Evolutionary conservation across 805 yeast species (phyloP).

Genomic region (Vanderwaltozyma tropicalis): DNA sequence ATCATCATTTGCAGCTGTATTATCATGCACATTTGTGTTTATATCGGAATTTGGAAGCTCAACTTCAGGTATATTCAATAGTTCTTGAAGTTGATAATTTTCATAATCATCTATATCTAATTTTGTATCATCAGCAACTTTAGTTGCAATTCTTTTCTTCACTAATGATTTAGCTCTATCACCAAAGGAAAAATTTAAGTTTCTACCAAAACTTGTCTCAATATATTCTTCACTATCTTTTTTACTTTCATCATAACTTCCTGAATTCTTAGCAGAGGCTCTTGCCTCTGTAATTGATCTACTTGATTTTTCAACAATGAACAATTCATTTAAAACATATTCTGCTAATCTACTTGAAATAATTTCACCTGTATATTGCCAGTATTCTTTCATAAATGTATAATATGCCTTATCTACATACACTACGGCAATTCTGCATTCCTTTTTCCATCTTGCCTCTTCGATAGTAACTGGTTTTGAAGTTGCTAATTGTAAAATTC

Average conservation of each 20-base stretch:
- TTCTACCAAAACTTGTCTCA: slow-evolving; percentile 87
- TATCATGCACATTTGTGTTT: background rate
- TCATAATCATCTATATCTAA: slow-evolving; percentile 14
- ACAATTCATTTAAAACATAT: slow-evolving; percentile 57
- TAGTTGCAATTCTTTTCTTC: slow-evolving; percentile 63
- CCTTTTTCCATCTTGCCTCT: slow-evolving; percentile 50
- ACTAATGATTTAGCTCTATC: slow-evolving; percentile 67
- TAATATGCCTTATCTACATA: slow-evolving; percentile 55
- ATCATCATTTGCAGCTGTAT: background rate
- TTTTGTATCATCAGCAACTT: slow-evolving; percentile 35
- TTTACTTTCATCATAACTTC: slow-evolving; percentile 13
- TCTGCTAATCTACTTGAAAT: slow-evolving; percentile 84
- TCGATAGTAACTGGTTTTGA: slow-evolving; percentile 51
- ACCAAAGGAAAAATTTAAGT: slow-evolving; percentile 67
- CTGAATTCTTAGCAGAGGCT: background rate
- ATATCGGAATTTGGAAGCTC: background rate
- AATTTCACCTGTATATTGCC: slow-evolving; percentile 99
- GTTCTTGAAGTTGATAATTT: slow-evolving; percentile 8
- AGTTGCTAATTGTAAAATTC: slow-evolving; percentile 66
- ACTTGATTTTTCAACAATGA: slow-evolving; percentile 28
- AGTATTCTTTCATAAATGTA: slow-evolving; percentile 67
- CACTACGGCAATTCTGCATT: slow-evolving; percentile 67
- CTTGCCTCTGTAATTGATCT: slow-evolving; percentile 7
- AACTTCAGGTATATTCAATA: background rate
- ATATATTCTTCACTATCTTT: slow-evolving; percentile 52